These are phyloP conservation scores for Alternaria infectoria DNA, from an alignment of 2,329 filamentous ascomycete species.

Conservation along the genomic window DNA sequence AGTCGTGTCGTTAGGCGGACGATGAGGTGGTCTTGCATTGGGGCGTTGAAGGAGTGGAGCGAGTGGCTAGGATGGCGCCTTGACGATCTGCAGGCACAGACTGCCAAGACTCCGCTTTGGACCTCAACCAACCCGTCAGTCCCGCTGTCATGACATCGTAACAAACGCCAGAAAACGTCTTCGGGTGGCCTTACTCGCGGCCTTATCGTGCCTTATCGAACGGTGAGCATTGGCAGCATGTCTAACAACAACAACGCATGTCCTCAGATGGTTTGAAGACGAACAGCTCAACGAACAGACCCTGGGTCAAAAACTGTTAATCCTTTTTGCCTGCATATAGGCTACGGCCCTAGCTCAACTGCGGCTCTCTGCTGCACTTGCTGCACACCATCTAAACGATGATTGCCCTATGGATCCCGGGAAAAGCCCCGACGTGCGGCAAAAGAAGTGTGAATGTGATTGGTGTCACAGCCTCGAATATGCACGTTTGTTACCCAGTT, in stretches of 20 bases:
- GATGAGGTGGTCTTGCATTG: conserved; percentile 32
- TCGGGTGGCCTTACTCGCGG: background rate
- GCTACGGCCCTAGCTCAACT: conserved; percentile 13
- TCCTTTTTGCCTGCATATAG: conserved; percentile 23
- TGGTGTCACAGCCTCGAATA: conserved; percentile 26
- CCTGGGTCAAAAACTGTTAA: conserved; percentile 6
- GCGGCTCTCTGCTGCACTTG: conserved; percentile 12
- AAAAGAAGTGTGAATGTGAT: conserved; percentile 23
- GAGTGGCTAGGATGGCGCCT: conserved; percentile 16
- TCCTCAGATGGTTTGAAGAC: background rate
- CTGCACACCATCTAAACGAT: background rate
- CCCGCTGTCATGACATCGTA: background rate
- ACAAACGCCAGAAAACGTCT: background rate
- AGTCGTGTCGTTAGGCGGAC: conserved; percentile 25
- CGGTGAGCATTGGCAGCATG: background rate
- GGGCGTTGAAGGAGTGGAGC: conserved; percentile 22
- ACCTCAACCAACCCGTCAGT: conserved; percentile 21
- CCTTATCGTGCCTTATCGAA: background rate
- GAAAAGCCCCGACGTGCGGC: conserved; percentile 1
- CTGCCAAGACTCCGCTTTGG: conserved; percentile 19
- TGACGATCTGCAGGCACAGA: conserved; percentile 32
- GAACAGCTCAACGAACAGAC: background rate
- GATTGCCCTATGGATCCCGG: conserved; percentile 5
- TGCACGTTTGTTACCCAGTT: conserved; percentile 30
- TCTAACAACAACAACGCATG: background rate